Evolutionary conservation across 768 basidiomycete species (phyloP).

Genomic region (Calvatia gigantea): DNA sequence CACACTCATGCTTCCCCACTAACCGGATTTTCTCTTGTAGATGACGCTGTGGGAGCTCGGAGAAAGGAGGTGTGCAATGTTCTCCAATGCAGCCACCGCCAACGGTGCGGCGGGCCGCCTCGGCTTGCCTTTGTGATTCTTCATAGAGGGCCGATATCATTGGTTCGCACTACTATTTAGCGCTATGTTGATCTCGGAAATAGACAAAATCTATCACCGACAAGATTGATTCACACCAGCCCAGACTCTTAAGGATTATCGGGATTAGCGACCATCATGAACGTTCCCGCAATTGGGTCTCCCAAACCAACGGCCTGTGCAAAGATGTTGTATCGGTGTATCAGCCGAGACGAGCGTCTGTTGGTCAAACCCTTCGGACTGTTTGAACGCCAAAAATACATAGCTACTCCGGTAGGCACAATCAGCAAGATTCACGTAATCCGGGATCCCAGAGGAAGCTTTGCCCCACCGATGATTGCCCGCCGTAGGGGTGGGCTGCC

Average conservation of each 20-base stretch:
- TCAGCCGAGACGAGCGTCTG: slow-evolving; percentile 37
- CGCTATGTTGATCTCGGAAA: neutral
- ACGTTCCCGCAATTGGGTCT: slow-evolving; percentile 44
- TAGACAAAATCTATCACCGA: neutral
- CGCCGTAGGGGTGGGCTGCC: neutral
- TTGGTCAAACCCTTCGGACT: slow-evolving; percentile 34
- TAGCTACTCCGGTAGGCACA: no score
- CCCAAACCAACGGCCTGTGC: slow-evolving; percentile 38
- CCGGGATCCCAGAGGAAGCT: no score
- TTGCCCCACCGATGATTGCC: neutral
- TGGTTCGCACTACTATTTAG: neutral
- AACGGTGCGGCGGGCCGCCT: neutral
- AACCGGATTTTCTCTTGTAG: neutral
- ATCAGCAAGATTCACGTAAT: no score
- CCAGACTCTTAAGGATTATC: neutral
- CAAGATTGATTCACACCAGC: neutral
- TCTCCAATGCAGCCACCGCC: neutral
- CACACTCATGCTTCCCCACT: neutral
- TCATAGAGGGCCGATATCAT: neutral
- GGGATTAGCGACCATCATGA: slow-evolving; percentile 38
- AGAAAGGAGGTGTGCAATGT: neutral
- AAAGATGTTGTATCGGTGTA: slow-evolving; percentile 33
- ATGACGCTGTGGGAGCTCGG: neutral
- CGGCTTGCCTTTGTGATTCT: neutral
- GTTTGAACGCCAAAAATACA: slow-evolving; percentile 44